phyloP scores from a whole-genome alignment of 768 basidiomycete species.

The Hebeloma cylindrosporum region DNA sequence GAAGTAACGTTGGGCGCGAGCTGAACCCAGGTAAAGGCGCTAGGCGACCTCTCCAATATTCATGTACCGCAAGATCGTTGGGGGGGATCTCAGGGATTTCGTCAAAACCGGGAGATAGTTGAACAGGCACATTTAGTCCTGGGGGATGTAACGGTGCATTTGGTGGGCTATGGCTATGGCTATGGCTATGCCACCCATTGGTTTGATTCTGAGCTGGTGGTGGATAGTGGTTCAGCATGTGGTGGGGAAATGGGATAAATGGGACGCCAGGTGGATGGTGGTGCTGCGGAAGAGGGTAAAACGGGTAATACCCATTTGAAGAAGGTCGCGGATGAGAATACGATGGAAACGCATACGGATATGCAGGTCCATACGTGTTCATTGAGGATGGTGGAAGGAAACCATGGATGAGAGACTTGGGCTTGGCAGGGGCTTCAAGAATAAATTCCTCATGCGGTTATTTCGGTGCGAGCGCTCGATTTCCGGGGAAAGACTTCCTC shows the following conservation, averaged over 20 bases:
- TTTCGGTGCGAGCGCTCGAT: no score
- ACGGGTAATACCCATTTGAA: conserved; percentile 13
- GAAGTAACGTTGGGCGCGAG: conserved; percentile 34
- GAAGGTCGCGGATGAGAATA: neutral
- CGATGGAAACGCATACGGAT: no score
- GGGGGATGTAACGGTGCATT: conserved; percentile 17
- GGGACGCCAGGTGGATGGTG: conserved; percentile 7
- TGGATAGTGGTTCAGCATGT: conserved; percentile 1
- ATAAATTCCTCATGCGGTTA: no score
- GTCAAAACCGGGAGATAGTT: neutral
- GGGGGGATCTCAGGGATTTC: conserved; percentile 1
- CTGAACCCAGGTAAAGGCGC: conserved; percentile 43
- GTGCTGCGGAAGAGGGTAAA: conserved; percentile 15
- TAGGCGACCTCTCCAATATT: conserved; percentile 42
- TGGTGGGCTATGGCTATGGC: no score
- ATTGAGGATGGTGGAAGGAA: no score
- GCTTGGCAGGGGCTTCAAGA: no score
- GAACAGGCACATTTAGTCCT: conserved; percentile 12
- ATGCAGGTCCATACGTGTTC: no score
- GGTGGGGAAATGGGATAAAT: neutral
- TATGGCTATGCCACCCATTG: no score
- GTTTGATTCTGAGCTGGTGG: neutral
- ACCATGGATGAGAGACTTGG: no score
- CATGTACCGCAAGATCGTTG: conserved; percentile 26
- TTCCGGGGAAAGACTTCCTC: no score